These are phyloP conservation scores for Hygrophila difformis DNA, from an alignment of 257 asterid genomes.

Conservation along the genomic window DNA sequence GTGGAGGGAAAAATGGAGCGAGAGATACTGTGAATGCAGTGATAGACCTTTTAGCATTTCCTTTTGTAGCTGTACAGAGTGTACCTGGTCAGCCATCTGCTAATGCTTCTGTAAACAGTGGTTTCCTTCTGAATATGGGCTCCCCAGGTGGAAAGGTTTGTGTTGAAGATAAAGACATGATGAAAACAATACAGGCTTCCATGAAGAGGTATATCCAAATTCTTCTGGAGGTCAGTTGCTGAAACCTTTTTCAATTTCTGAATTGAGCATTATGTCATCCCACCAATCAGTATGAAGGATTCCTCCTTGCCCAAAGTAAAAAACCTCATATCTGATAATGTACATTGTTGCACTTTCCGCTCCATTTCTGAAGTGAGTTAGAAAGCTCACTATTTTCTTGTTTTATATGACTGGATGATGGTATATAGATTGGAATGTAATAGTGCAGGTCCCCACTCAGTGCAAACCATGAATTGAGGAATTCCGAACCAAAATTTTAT, in stretches of 20 bases:
- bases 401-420: too few species aligned
- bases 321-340: too few species aligned
- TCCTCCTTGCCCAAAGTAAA: too few species aligned
- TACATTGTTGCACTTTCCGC: too few species aligned
- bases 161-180: constrained; percentile 90
- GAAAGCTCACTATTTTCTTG: too few species aligned
- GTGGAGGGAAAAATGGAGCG: constrained; percentile 84
- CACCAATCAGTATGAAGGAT: too few species aligned
- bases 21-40: constrained; percentile 69
- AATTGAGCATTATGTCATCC: too few species aligned
- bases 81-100: constrained; percentile 76
- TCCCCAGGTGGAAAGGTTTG: constrained; percentile 93
- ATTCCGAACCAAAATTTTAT: too few species aligned
- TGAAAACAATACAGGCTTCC: constrained; percentile 70
- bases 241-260: constrained; percentile 16
- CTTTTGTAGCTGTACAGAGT: constrained; percentile 85
- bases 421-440: too few species aligned
- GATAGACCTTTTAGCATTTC: constrained; percentile 86
- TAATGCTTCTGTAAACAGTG: constrained; percentile 94
- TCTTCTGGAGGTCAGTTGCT: constrained; percentile 69
- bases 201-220: constrained; percentile 82
- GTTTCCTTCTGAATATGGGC: constrained; percentile 86
- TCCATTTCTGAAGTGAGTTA: too few species aligned
- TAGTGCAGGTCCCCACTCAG: too few species aligned
- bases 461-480: too few species aligned